Evolutionary conservation across 225 moss, liverwort and hornwort genomes (phyloP), one percentile per base, ranked within the genome.

Genomic region (Asterella californica): DNA sequence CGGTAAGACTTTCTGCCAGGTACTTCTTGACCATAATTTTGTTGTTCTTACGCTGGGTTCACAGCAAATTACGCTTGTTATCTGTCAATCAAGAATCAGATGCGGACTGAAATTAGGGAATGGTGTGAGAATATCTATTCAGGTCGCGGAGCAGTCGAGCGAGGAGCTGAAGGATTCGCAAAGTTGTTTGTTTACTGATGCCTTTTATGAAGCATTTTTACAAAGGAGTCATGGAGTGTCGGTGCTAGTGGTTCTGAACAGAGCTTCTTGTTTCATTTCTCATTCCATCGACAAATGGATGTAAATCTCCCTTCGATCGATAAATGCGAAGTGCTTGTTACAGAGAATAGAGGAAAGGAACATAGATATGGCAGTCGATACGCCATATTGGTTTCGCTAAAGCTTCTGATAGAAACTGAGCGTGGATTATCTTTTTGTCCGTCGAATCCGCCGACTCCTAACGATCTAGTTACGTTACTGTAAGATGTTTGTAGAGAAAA

Each of bases 61-160:
- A 36, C 34, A 33, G 18, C 53, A 19, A 21, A 21, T 10, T 33
- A 33, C 32, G 34, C 47, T 59, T 24, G 11, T 5, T 24, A 4
- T 9, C 37, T 10, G 75, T 12, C 4, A 34, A 22, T 32, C 22
- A 49, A 15, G 27, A 30, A 59, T 59, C 30, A 52, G 52, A 2
- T 52, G 52, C 9, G 6, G 25, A 30, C 50, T 53, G 49, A 74
- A 15, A n/a, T n/a, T n/a, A n/a, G n/a, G n/a, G n/a, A n/a, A 18
- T 74, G 4, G 29, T 10, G 24, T 30, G 2, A 18, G 1, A n/a
- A 15, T 12, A 22, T 74, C 12, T 37, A 7, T 57, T 33, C 57
- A 76, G 75, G 59, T 76, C 75, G 33, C 75, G 75, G 59, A 76
- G 75, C 52, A 37, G 37, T 76, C 57, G 57, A 12, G 36, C 75